Base-by-base conservation (phyloP, 1,284 basidiomycete species). In the Ustilago nuda region DNA sequence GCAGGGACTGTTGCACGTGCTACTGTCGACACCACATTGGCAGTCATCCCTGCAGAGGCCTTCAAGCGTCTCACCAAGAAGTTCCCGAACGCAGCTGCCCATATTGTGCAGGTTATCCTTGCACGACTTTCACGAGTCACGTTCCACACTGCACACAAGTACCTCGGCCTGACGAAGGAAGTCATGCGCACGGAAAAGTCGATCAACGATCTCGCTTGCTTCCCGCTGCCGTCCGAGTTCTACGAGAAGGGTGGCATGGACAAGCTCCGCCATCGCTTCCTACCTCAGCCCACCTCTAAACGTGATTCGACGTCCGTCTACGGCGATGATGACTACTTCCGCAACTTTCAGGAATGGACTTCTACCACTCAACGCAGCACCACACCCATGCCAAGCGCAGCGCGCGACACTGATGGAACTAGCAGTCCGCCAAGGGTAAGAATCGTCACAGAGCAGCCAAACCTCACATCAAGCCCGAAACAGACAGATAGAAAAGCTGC, bases 31-130 rank as follows among this genome's bases (percentile, higher is more conserved):
- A 94, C 94, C 4, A 98, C 96, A 0, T 88, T 99, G 8, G 97
- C 96, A n/a, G 96, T 99, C 15, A 98, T 99, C 62, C 97, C 96
- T 5, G 95, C 96, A 1, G 94, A 98, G 85, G 97, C 96, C 4
- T 99, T 99, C 87, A 90, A 92, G 72, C 88, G 94, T 52, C 88
- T 90, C 33, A 98, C 95, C 0, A 93, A 94, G 86, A 95, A 96
- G 84, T 98, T 93, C 81, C 96, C 96, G 0, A 98, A 98, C 82
- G 94, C 97, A 1, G 94, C 94, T 23, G 95, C 95, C 2, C 94
- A 98, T 83, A 97, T 99, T 68, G 95, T 99, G 1, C 94, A 96
- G 90, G 95, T 98, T 41, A 97, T 98, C 75, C 88, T 99, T 58
- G 96, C 97, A 4, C 91, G 96, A 2, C 96, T 99, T 83, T 94